Percentiles rank a stretch among this genome's conserved stretches.
Evolutionary conservation across 768 basidiomycete species (phyloP).

Genomic region (Calocybe gangraenosa): DNA sequence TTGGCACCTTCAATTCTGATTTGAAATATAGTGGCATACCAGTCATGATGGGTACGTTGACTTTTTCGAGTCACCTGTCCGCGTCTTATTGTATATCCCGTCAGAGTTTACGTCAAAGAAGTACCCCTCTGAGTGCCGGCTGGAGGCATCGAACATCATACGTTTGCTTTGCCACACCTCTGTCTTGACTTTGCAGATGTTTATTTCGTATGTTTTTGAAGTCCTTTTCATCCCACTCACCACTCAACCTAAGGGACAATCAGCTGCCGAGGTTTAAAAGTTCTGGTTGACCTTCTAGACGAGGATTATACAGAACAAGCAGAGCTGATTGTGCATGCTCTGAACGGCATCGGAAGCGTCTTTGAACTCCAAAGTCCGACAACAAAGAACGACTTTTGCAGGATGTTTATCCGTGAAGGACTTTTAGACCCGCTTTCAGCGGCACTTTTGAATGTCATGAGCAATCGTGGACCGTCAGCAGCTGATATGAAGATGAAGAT

Average conservation of each 20-base stretch:
- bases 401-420: constrained; percentile 97
- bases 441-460: constrained; percentile 86
- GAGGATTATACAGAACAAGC: constrained; percentile 93
- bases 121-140: constrained; percentile 86
- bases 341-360: constrained; percentile 92
- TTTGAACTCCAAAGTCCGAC: constrained; percentile 96
- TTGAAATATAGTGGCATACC: constrained; percentile 71
- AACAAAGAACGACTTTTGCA: constrained; percentile 96
- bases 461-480: constrained; percentile 58
- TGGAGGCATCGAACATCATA: constrained; percentile 96
- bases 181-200: constrained; percentile 94
- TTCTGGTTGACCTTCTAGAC: constrained; percentile 93
- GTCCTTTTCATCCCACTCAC: background rate
- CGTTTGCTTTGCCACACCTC: constrained; percentile 90
- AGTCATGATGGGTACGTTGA: constrained; percentile 77
- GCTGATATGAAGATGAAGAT: constrained; percentile 84
- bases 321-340: constrained; percentile 86
- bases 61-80: background rate
- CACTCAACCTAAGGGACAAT: constrained; percentile 1
- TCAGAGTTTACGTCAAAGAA: constrained; percentile 92
- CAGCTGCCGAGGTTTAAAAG: constrained; percentile 92
- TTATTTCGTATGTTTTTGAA: constrained; percentile 77
- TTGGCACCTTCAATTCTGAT: background rate
- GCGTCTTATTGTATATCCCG: constrained; percentile 3
- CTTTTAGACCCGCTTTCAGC: constrained; percentile 88